These are phyloP conservation scores for Fusarium sp. DNA, from an alignment of 2,329 filamentous ascomycete genomes.

Conservation along the genomic window DNA sequence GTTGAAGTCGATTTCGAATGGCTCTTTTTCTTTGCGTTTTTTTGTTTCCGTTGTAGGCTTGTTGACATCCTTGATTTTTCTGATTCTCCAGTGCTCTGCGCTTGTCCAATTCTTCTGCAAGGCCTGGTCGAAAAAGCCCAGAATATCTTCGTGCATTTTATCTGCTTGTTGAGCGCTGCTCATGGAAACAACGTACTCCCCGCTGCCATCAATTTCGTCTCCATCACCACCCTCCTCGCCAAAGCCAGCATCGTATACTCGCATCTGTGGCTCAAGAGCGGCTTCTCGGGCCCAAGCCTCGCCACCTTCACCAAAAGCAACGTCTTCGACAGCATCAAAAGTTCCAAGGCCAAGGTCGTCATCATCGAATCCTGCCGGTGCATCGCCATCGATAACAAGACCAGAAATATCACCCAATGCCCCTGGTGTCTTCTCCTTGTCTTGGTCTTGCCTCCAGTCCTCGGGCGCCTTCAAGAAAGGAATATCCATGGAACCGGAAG, in stretches of 20 bases:
- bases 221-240: conserved; percentile 64
- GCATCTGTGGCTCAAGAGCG: conserved; percentile 85
- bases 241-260: conserved; percentile 75
- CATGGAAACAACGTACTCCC: conserved; percentile 84
- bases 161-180: conserved; percentile 73
- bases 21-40: conserved; percentile 92
- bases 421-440: conserved; percentile 68
- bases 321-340: conserved; percentile 76
- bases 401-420: conserved; percentile 76
- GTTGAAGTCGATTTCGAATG: conserved; percentile 92
- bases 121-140: conserved; percentile 98
- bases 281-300: conserved; percentile 95
- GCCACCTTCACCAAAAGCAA: conserved; percentile 93
- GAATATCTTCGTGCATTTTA: conserved; percentile 86
- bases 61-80: conserved; percentile 83
- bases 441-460: conserved; percentile 80
- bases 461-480: conserved; percentile 92
- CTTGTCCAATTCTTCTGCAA: conserved; percentile 97
- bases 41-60: conserved; percentile 71
- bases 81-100: conserved; percentile 98
- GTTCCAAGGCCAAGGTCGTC: conserved; percentile 79
- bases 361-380: conserved; percentile 76
- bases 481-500: conserved; percentile 85
- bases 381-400: conserved; percentile 87
- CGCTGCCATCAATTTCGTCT: conserved; percentile 63